These are phyloP conservation scores for Saccharomycopsis fermentans DNA, from an alignment of 805 yeast species.

Conservation along the genomic window DNA sequence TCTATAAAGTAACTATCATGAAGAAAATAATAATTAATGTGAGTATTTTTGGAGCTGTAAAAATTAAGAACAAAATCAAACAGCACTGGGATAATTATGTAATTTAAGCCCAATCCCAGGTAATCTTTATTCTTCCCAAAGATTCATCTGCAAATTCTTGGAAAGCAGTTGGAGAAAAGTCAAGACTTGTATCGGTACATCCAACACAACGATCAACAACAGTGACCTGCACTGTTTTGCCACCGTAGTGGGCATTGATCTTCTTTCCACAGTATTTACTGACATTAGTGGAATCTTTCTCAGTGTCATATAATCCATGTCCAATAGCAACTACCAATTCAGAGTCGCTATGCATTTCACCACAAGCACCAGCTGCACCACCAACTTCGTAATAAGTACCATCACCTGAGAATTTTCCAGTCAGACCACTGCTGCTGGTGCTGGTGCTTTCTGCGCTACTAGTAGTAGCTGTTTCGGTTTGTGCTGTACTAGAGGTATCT, in stretches of 20 bases:
- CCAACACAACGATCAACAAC: conserved; percentile 47
- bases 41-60: too few species aligned
- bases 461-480: conserved; percentile 10
- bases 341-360: conserved; percentile 1
- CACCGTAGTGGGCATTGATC: conserved; percentile 36
- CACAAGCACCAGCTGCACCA: conserved; percentile 18
- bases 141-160: conserved; percentile 31
- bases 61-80: too few species aligned
- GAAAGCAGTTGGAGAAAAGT: conserved; percentile 47
- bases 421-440: conserved; percentile 16
- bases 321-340: conserved; percentile 39
- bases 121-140: conserved; percentile 6
- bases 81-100: too few species aligned
- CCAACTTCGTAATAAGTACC: conserved; percentile 29
- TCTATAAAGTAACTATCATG: background rate
- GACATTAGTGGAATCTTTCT: conserved; percentile 20
- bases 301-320: conserved; percentile 29
- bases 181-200: conserved; percentile 37
- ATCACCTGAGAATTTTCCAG: conserved; percentile 23
- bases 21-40: background rate
- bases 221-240: conserved; percentile 40
- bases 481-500: background rate
- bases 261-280: conserved; percentile 40
- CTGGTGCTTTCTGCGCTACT: conserved; percentile 12
- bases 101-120: conserved; percentile 8